A percentile compares a stretch with the other conserved stretches of the same genome.
Conservation (phyloP, 1,284 basidiomycete genomes). For the Ustilago trichophora region DNA sequence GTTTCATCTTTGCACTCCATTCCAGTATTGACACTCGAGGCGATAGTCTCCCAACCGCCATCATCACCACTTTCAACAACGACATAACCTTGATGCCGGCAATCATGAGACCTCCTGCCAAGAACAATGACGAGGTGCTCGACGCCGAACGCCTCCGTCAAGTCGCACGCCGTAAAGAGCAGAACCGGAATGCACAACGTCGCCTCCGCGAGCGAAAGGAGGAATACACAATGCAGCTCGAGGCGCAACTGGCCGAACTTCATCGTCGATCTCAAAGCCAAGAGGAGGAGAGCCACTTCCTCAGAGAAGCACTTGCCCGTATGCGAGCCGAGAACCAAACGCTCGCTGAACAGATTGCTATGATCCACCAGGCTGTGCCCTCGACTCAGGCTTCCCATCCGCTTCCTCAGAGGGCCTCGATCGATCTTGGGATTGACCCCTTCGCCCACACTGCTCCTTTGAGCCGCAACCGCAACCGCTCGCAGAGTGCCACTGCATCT, state of each 20-base stretch:
- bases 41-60: neutral
- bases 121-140: slow-evolving; percentile 22
- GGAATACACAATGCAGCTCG: slow-evolving; percentile 49
- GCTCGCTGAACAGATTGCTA: slow-evolving; percentile 31
- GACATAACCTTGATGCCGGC: slow-evolving; percentile 14
- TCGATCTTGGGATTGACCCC: slow-evolving; percentile 28
- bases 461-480: slow-evolving; percentile 26
- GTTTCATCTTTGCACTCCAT: no score
- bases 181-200: slow-evolving; percentile 51
- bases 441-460: slow-evolving; percentile 13
- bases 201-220: slow-evolving; percentile 49
- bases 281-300: slow-evolving; percentile 42
- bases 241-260: slow-evolving; percentile 39
- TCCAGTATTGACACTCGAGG: no score
- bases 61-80: neutral
- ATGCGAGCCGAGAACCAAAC: slow-evolving; percentile 46
- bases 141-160: slow-evolving; percentile 42
- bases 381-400: slow-evolving; percentile 37
- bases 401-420: slow-evolving; percentile 31
- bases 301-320: slow-evolving; percentile 37
- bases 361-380: slow-evolving; percentile 33
- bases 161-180: slow-evolving; percentile 47
- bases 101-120: slow-evolving; percentile 19
- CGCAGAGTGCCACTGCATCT: slow-evolving; percentile 29
- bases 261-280: slow-evolving; percentile 45